Conservation (phyloP, 768 basidiomycete species). For the Xerocomellus intermedius region DNA sequence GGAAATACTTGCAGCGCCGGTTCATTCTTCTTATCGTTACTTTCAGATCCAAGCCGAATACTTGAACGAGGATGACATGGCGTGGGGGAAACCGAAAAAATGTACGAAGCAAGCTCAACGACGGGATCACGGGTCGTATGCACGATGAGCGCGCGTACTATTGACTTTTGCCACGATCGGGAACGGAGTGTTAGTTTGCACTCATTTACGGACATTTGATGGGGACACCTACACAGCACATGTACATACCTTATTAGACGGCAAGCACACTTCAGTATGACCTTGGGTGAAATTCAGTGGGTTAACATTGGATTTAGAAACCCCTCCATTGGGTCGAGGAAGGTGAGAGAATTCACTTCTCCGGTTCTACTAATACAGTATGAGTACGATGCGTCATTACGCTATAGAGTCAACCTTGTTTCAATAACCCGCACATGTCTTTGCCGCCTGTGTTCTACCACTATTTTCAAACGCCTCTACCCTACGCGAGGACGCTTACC, state of each 20-base stretch:
- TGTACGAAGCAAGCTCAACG: slow-evolving; percentile 1
- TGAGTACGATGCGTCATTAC: no score
- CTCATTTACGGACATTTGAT: no score
- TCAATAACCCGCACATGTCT: slow-evolving; percentile 15
- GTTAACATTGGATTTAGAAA: no score
- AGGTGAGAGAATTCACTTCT: no score
- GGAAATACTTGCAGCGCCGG: neutral
- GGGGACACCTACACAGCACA: no score
- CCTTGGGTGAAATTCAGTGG: no score
- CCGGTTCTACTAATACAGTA: no score
- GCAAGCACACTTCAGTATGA: no score
- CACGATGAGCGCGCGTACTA: neutral
- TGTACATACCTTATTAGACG: no score
- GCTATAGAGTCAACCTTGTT: no score
- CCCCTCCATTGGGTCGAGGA: no score
- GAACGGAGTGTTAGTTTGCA: neutral
- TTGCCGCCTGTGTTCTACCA: slow-evolving; percentile 74
- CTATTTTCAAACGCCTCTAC: slow-evolving; percentile 72
- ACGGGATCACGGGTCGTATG: neutral
- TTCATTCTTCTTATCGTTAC: neutral
- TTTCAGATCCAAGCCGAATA: slow-evolving; percentile 24
- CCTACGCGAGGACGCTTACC: slow-evolving; percentile 65
- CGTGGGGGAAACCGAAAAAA: no score
- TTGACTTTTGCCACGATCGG: neutral
- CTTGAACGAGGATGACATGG: slow-evolving; percentile 29